Evolutionary conservation across 2,329 filamentous ascomycete species (phyloP), one percentile per base, ranked within the genome.

Genomic region (Chalara sp.): DNA sequence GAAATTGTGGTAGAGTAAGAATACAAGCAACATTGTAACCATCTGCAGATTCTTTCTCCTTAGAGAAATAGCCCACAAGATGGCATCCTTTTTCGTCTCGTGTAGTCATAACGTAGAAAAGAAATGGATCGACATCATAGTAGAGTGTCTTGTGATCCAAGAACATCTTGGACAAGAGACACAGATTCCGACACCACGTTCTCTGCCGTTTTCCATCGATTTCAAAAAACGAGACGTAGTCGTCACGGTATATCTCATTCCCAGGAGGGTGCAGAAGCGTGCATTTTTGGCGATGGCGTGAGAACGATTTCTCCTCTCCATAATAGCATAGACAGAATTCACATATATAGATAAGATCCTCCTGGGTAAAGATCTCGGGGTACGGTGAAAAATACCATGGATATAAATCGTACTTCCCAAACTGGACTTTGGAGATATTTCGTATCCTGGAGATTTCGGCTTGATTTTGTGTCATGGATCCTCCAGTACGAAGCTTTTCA

Each of bases 341-440:
- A 78, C 95, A 96, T 61, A 99, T 92, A 71, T 87, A 96, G 58
- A 97, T 88, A 57, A 93, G 78, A 59, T 99, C 93, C 59, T 86
- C 87, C 60, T 93, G 87, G 28, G 86, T 85, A 66, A 95, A 97
- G 2, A 84, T 76, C 64, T 95, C 87, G 0, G 93, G 93, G 63
- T 99, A 99, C 0, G 93, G 93, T 5, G 90, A 96, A 72, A 99
- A 99, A 69, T 99, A 99, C 93, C 93, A 99, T 0, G 93, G 93
- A 66, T 95, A 95, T 42, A 99, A 81, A 62, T 96, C 89, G 65
- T 84, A 86, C 60, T 85, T 83, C 43, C 93, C 95, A 76, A 99
- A 97, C 66, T 97, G 92, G 4, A 99, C 85, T 59, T 87, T 91
- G 49, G 88, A 89, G 58, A 99, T 83, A 65, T 99, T 99, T 63